Percentiles rank a stretch among this genome's conserved stretches.
Conservation (phyloP, 495 filamentous ascomycete genomes). For the Daldinia grandis region DNA sequence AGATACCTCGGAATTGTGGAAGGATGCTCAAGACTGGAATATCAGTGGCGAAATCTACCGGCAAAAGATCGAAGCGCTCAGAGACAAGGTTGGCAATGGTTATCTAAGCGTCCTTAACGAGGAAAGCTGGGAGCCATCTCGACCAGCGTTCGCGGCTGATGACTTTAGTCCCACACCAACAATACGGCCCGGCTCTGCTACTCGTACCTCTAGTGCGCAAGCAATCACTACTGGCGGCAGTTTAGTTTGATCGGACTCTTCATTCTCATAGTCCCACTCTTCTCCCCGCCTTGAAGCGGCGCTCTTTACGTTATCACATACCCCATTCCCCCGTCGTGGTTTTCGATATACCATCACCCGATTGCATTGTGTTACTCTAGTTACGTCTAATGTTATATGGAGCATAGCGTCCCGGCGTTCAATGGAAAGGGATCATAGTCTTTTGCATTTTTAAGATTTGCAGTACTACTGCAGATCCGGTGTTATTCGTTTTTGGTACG, state of each 20-base stretch:
- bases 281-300: slow-evolving; percentile 26
- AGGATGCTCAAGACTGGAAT: slow-evolving; percentile 67
- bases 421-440: slow-evolving; percentile 29
- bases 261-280: slow-evolving; percentile 37
- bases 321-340: slow-evolving; percentile 28
- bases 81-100: slow-evolving; percentile 80
- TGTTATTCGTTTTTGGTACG: slow-evolving; percentile 18
- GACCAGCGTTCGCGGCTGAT: slow-evolving; percentile 45
- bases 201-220: slow-evolving; percentile 58
- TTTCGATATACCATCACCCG: slow-evolving; percentile 29
- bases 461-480: slow-evolving; percentile 3
- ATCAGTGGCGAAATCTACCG: slow-evolving; percentile 80
- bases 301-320: slow-evolving; percentile 31
- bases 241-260: slow-evolving; percentile 50
- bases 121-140: slow-evolving; percentile 65
- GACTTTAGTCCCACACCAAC: slow-evolving; percentile 55
- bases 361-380: slow-evolving; percentile 34
- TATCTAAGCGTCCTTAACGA: slow-evolving; percentile 89
- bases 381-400: slow-evolving; percentile 35
- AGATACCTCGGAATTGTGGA: slow-evolving; percentile 51
- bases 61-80: slow-evolving; percentile 83
- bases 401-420: slow-evolving; percentile 46
- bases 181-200: slow-evolving; percentile 52
- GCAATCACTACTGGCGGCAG: slow-evolving; percentile 60
- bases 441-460: slow-evolving; percentile 33